Percentiles rank a stretch among this genome's conserved stretches.
Conservation (phyloP, 139 green algal genomes). For the Picochlorum sp. region DNA sequence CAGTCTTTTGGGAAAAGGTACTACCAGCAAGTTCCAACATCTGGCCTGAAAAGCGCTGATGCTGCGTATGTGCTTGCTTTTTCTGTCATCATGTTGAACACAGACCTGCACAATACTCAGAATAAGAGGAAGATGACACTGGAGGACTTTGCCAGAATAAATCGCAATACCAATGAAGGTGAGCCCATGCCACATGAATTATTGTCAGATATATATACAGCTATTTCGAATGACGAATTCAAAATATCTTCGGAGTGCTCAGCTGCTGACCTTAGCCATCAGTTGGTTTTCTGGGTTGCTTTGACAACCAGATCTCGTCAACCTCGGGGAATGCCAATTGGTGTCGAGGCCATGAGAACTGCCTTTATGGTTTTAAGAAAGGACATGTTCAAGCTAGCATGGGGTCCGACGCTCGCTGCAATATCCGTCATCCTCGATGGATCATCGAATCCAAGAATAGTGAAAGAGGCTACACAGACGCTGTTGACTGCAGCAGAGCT, state of each 20-base stretch:
- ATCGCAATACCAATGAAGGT: conserved; percentile 68
- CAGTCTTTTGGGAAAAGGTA: conserved; percentile 42
- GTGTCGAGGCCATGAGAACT: background rate
- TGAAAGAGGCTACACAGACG: conserved; percentile 37
- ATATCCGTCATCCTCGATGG: conserved; percentile 86
- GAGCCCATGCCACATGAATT: conserved; percentile 52
- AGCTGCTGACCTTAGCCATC: conserved; percentile 29
- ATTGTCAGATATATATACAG: conserved; percentile 51
- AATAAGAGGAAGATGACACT: conserved; percentile 83
- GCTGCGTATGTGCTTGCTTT: conserved; percentile 74
- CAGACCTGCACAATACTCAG: conserved; percentile 76
- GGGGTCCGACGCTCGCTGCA: conserved; percentile 79
- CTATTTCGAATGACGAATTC: conserved; percentile 65
- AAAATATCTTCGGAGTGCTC: conserved; percentile 43
- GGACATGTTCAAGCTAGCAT: conserved; percentile 86
- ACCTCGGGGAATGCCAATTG: conserved; percentile 27
- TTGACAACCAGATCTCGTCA: conserved; percentile 31
- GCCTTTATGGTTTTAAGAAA: conserved; percentile 41
- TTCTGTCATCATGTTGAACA: conserved; percentile 84
- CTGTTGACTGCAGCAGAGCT: conserved; percentile 49
- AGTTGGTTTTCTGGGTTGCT: conserved; percentile 49
- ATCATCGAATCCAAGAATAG: conserved; percentile 30
- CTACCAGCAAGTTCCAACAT: conserved; percentile 15
- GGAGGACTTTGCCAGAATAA: conserved; percentile 77
- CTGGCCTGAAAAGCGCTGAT: conserved; percentile 44